These are phyloP conservation scores for Penicillium hordei DNA, from an alignment of 2,329 filamentous ascomycete genomes.

Conservation along the genomic window DNA sequence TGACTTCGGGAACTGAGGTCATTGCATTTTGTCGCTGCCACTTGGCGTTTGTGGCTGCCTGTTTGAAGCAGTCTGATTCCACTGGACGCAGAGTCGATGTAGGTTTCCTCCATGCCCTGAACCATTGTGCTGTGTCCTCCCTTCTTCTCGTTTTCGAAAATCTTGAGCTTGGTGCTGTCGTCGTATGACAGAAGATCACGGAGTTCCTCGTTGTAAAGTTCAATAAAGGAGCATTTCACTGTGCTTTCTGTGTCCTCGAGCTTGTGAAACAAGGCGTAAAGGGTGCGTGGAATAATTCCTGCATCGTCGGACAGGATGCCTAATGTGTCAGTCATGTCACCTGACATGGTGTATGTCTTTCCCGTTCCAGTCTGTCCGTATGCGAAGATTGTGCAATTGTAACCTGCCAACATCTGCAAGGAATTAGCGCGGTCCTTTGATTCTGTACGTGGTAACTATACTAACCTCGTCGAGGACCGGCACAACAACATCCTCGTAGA, in stretches of 20 bases:
- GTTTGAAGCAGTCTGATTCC: conserved; percentile 86
- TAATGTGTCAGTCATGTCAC: conserved; percentile 85
- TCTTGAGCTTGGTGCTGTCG: conserved; percentile 84
- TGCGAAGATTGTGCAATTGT: conserved; percentile 98
- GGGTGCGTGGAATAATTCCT: conserved; percentile 88
- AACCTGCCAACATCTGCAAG: conserved; percentile 80
- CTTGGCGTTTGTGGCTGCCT: conserved; percentile 90
- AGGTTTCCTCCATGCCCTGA: conserved; percentile 95
- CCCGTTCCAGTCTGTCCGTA: conserved; percentile 98
- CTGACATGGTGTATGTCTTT: conserved; percentile 99
- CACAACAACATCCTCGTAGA: conserved; percentile 92
- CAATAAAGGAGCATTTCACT: conserved; percentile 98
- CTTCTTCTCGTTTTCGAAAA: conserved; percentile 84
- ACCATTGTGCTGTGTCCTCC: conserved; percentile 82
- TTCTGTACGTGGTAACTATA: background rate
- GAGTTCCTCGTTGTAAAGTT: conserved; percentile 96
- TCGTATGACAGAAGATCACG: conserved; percentile 83
- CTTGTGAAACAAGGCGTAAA: conserved; percentile 83
- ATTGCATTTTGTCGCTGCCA: conserved; percentile 99
- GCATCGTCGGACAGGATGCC: conserved; percentile 87
- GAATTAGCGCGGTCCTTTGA: conserved; percentile 12
- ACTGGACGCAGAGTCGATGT: conserved; percentile 79
- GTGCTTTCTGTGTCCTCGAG: conserved; percentile 81
- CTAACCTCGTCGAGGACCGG: conserved; percentile 88
- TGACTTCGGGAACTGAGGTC: conserved; percentile 96